Conservation (phyloP, 129 eudicot species). For the Saussurea involucrata region DNA sequence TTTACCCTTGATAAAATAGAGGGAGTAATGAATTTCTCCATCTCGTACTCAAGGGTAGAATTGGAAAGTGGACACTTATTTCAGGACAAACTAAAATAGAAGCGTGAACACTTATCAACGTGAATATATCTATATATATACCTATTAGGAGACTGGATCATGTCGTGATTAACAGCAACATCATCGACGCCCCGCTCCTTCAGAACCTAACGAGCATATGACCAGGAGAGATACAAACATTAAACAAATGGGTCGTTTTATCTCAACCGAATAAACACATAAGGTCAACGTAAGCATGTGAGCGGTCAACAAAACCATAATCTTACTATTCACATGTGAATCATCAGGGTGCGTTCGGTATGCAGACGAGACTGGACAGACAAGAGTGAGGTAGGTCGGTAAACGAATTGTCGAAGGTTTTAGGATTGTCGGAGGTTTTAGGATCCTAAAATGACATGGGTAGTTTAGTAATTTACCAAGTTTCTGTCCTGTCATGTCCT, state of each 20-base stretch:
- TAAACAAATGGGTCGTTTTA: neutral
- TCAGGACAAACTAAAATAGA: neutral
- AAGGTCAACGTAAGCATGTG: neutral
- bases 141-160: slow-evolving; percentile 51
- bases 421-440: neutral
- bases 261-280: neutral
- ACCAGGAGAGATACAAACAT: slow-evolving; percentile 13
- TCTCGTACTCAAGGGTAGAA: neutral
- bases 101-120: neutral
- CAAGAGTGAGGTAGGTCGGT: no score
- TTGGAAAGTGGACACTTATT: neutral
- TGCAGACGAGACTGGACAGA: neutral
- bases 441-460: neutral
- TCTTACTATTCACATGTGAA: no score
- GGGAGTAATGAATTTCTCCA: neutral
- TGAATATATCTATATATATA: slow-evolving; percentile 18
- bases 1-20: neutral
- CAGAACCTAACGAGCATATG: slow-evolving; percentile 53
- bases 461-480: neutral
- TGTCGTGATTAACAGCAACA: slow-evolving; percentile 37
- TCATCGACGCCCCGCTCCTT: slow-evolving; percentile 82
- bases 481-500: neutral
- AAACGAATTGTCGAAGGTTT: neutral
- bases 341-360: neutral
- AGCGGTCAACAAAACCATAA: neutral